Conservation (phyloP, 2,329 filamentous ascomycete species). For the Aspergillus sp. region DNA sequence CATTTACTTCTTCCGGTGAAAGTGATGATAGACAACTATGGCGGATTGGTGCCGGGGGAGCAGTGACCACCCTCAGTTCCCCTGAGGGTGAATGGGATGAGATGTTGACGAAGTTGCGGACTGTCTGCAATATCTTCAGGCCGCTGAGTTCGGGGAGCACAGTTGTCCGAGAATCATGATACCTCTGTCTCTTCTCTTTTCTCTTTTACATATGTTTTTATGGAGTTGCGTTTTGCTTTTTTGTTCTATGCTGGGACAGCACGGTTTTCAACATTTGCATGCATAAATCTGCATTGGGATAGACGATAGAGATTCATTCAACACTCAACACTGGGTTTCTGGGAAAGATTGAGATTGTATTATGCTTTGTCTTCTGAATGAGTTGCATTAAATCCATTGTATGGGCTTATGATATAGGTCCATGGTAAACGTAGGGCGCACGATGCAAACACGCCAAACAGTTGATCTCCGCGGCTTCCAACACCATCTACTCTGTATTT, state of each 20-base stretch:
- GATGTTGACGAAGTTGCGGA: constrained; percentile 67
- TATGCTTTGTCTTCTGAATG: too few relatives aligned
- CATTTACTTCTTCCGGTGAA: constrained; percentile 47
- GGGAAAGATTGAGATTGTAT: neutral
- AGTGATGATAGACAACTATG: constrained; percentile 43
- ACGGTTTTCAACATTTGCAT: constrained; percentile 24
- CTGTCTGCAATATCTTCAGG: constrained; percentile 36
- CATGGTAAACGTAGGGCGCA: too few relatives aligned
- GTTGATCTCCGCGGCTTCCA: too few relatives aligned
- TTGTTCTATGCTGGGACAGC: constrained; percentile 2
- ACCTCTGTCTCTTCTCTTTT: neutral
- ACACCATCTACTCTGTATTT: too few relatives aligned
- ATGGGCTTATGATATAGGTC: too few relatives aligned
- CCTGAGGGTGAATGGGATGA: constrained; percentile 77
- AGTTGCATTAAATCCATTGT: too few relatives aligned
- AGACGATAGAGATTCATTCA: constrained; percentile 18
- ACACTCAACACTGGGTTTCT: constrained; percentile 19
- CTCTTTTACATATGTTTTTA: neutral
- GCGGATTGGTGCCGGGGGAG: constrained; percentile 83
- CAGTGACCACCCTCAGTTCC: constrained; percentile 77
- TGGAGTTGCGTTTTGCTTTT: constrained; percentile 2
- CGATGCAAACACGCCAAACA: too few relatives aligned
- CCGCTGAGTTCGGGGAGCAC: constrained; percentile 10
- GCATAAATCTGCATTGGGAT: constrained; percentile 2
- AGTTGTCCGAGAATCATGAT: neutral